These are phyloP conservation scores for Lagenidium giganteum DNA, from an alignment of 352 stramenopile genomes.

Conservation along the genomic window DNA sequence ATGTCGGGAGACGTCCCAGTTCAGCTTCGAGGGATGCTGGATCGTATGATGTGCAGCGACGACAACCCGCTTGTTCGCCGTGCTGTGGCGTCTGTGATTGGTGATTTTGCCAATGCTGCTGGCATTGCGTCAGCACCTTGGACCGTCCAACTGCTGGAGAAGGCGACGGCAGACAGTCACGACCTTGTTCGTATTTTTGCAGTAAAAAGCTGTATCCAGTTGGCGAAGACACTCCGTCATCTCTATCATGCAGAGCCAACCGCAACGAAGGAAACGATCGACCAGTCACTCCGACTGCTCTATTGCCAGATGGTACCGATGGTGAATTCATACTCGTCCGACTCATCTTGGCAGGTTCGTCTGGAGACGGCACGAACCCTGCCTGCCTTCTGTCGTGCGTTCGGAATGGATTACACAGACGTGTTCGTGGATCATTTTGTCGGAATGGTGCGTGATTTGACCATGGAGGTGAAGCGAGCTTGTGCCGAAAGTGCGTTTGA, in stretches of 20 bases:
- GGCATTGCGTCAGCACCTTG: constrained; percentile 38
- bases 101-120: constrained; percentile 39
- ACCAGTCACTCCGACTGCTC: constrained; percentile 44
- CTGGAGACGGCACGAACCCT: constrained; percentile 57
- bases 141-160: constrained; percentile 63
- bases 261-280: too few species aligned
- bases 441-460: constrained; percentile 58
- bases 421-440: constrained; percentile 79
- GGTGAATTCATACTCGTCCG: constrained; percentile 75
- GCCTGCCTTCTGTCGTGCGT: constrained; percentile 48
- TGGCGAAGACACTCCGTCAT: constrained; percentile 46
- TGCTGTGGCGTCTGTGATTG: constrained; percentile 62
- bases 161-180: constrained; percentile 60
- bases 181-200: constrained; percentile 76
- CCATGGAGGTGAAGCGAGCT: constrained; percentile 58
- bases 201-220: constrained; percentile 60
- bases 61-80: constrained; percentile 70
- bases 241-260: constrained; percentile 25
- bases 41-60: constrained; percentile 69
- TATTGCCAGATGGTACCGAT: constrained; percentile 69
- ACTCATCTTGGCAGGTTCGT: constrained; percentile 74
- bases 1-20: constrained; percentile 52
- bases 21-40: constrained; percentile 73
- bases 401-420: constrained; percentile 62
- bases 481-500: constrained; percentile 54